These are phyloP conservation scores for Cyclanthera cordifolia DNA, from an alignment of 306 rosid species.

Conservation along the genomic window DNA sequence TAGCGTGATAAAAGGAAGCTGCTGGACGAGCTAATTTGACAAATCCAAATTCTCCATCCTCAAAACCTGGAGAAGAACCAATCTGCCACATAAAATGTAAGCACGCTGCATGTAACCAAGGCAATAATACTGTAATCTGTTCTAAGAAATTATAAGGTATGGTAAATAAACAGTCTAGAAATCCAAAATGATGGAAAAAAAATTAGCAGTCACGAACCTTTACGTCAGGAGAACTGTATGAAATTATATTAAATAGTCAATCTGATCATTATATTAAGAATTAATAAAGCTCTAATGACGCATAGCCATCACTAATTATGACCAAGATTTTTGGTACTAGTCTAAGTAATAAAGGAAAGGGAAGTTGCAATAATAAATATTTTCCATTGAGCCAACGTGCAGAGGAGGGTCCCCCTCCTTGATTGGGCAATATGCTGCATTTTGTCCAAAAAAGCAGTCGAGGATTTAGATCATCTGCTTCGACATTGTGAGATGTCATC, in stretches of 20 bases:
- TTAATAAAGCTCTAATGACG: not conserved
- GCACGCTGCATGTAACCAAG: not conserved
- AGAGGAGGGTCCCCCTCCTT: too few relatives aligned
- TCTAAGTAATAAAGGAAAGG: too few relatives aligned
- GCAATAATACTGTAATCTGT: not conserved
- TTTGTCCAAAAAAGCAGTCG: too few relatives aligned
- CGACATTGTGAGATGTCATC: too few relatives aligned
- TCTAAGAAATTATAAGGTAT: not conserved
- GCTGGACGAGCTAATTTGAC: conserved; percentile 81
- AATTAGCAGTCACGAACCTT: not conserved
- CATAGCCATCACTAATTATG: not conserved
- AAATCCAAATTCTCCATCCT: conserved; percentile 80
- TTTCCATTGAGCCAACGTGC: too few relatives aligned
- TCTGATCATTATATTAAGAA: not conserved
- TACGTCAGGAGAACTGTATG: not conserved
- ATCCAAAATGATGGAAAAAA: not conserved
- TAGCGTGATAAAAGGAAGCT: conserved; percentile 55
- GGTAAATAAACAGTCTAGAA: not conserved
- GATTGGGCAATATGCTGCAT: too few relatives aligned
- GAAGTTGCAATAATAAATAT: too few relatives aligned
- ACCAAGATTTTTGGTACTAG: too few relatives aligned
- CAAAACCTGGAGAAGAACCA: conserved; percentile 88
- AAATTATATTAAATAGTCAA: not conserved
- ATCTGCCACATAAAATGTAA: conserved; percentile 38
- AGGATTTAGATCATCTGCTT: too few relatives aligned